Percentiles rank a stretch among this genome's conserved stretches.
Conservation (phyloP, 2,329 filamentous ascomycete species). For the Fusarium agapanthi region DNA sequence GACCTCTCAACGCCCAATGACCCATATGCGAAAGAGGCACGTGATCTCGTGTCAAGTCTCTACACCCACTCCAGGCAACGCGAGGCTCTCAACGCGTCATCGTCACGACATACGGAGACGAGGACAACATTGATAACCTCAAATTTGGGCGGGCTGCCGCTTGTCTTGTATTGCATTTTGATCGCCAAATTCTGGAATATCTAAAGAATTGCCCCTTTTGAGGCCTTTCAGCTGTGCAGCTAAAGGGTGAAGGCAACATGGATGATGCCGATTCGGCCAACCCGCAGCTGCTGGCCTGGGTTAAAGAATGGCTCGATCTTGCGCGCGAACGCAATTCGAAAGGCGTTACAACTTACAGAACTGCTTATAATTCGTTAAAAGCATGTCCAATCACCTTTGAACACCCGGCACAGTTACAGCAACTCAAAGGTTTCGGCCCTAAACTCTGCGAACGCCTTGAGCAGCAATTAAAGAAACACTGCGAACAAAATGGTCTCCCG, state of each 20-base stretch:
- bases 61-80: background rate
- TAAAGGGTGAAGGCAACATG: slow-evolving; percentile 36
- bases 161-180: background rate
- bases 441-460: slow-evolving; percentile 77
- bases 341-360: slow-evolving; percentile 75
- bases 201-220: background rate
- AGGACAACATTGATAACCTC: background rate
- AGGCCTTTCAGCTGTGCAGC: background rate
- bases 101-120: background rate
- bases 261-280: slow-evolving; percentile 66
- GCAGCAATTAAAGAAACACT: slow-evolving; percentile 67
- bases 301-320: slow-evolving; percentile 79
- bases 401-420: slow-evolving; percentile 77
- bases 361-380: slow-evolving; percentile 80
- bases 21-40: background rate
- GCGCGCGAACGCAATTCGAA: slow-evolving; percentile 76
- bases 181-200: background rate
- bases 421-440: slow-evolving; percentile 77
- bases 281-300: slow-evolving; percentile 75
- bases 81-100: slow-evolving; percentile 20
- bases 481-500: slow-evolving; percentile 71
- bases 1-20: slow-evolving; percentile 3
- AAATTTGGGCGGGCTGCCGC: background rate
- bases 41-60: slow-evolving; percentile 38
- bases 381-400: slow-evolving; percentile 75